These are phyloP conservation scores for Bisporella sp. DNA, from an alignment of 2,329 filamentous ascomycete genomes.

Conservation along the genomic window DNA sequence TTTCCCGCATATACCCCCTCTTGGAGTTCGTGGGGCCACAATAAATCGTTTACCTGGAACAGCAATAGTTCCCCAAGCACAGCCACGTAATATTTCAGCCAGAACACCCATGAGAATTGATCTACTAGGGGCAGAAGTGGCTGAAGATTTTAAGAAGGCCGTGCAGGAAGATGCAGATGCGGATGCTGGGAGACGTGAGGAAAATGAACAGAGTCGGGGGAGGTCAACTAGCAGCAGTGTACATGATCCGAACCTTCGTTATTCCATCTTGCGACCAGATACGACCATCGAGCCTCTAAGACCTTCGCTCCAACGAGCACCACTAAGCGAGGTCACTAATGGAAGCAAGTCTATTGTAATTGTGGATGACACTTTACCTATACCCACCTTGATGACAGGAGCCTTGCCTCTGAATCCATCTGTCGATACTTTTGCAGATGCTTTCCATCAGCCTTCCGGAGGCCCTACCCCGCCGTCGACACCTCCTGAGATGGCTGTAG, in stretches of 20 bases:
- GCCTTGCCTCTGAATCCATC: constrained; percentile 35
- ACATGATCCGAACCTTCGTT: constrained; percentile 13
- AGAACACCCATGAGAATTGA: constrained; percentile 65
- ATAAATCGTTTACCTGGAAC: constrained; percentile 53
- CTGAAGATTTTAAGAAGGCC: constrained; percentile 72
- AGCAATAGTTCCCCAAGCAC: constrained; percentile 51
- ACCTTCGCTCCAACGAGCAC: constrained; percentile 8
- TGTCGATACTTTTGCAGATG: constrained; percentile 46
- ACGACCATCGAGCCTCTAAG: constrained; percentile 14
- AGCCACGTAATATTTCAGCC: constrained; percentile 35
- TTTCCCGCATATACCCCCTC: constrained; percentile 26
- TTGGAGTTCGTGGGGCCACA: constrained; percentile 36
- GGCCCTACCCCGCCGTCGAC: constrained; percentile 57
- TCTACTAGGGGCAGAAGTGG: constrained; percentile 68
- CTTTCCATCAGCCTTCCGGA: constrained; percentile 39
- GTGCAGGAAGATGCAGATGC: constrained; percentile 56
- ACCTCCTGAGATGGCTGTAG: constrained; percentile 39
- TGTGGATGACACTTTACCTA: constrained; percentile 47
- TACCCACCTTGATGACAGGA: constrained; percentile 45
- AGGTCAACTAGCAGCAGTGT: constrained; percentile 10
- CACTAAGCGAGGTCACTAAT: constrained; percentile 40
- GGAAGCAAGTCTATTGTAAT: constrained; percentile 92
- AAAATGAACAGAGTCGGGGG: constrained; percentile 16
- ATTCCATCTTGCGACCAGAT: constrained; percentile 20
- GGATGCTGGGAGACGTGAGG: constrained; percentile 25